Evolutionary conservation across 345 rosid genomes (phyloP).

Genomic region (Heritiera littoralis): DNA sequence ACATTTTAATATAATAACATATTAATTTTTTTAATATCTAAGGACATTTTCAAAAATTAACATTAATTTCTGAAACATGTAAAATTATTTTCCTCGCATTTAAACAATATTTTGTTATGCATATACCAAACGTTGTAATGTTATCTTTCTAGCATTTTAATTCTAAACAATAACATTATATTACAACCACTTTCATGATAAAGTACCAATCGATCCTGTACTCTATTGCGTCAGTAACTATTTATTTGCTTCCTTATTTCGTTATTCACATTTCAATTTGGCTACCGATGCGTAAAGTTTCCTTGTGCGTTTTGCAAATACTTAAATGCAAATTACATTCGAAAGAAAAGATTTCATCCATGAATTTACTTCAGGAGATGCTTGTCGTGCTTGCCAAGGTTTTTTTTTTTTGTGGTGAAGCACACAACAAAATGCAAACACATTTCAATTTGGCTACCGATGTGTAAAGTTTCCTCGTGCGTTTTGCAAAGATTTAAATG

Average conservation of each 20-base stretch:
- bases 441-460: background rate
- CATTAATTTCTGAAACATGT: too few species aligned
- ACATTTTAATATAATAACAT: too few species aligned
- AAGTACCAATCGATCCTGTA: too few species aligned
- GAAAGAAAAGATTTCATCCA: background rate
- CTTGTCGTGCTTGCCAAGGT: background rate
- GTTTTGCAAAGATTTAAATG: background rate
- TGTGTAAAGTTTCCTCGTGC: background rate
- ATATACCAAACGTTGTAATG: too few species aligned
- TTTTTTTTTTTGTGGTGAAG: background rate
- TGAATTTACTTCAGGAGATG: background rate
- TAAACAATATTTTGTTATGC: too few species aligned
- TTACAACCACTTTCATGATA: too few species aligned
- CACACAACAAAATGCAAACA: background rate
- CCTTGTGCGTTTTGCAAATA: background rate
- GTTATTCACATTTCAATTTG: background rate
- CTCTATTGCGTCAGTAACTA: background rate
- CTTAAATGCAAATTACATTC: background rate
- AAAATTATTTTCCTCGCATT: too few species aligned
- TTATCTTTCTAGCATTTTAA: too few species aligned
- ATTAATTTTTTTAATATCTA: too few species aligned
- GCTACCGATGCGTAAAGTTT: background rate
- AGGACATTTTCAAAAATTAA: too few species aligned
- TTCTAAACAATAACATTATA: too few species aligned
- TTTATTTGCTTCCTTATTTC: background rate